Base-by-base conservation (phyloP, 179 eudicot species). In the Silene vulgaris region DNA sequence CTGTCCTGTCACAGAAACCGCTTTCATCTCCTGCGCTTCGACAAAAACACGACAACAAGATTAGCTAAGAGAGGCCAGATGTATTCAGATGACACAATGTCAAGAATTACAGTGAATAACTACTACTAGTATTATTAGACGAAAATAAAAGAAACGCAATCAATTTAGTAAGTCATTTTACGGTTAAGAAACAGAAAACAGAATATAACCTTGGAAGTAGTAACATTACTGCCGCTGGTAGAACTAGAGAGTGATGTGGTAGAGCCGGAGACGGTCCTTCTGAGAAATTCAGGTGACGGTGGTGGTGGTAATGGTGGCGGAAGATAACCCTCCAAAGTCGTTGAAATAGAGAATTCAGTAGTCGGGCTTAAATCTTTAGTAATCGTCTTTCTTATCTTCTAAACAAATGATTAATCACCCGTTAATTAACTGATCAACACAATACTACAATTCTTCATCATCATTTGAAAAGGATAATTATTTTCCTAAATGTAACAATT, bases 301-400 rank as follows among this genome's bases (percentile, higher is more conserved):
- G 57, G 72, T 21, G 72, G 72, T 20, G 72, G 72, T 69, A 69
- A 19, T 17, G 72, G 72, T 69, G 72, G 72, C 48, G 72, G 30
- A 54, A 69, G 56, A 19, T 69, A 40, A 43, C 32, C 72, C 26
- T 14, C 13, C 13, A 37, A 17, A 3, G 23, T 35, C 71, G 71
- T 52, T 11, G 52, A 37, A 6, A 35, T 17, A 23, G 12, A 5
- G 14, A 67, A 1, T 1, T 65, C 52, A 45, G 52, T 13, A 4
- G 69, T 12, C 16, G 69, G 69, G 14, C 8, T 65, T 30, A 29
- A 9, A 9, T 40, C 72, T 69, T 43, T 32, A 43, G 40, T 43
- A 14, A 8, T 20, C 72, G 12, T 69, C 32, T 8, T 40, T 69
- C 8, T 43, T 40, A 21, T 20, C 11, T 28, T 69, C 57, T 68